Evolutionary conservation across 2,329 filamentous ascomycete genomes (phyloP).

Genomic region (Amauroascus verrucosus): DNA sequence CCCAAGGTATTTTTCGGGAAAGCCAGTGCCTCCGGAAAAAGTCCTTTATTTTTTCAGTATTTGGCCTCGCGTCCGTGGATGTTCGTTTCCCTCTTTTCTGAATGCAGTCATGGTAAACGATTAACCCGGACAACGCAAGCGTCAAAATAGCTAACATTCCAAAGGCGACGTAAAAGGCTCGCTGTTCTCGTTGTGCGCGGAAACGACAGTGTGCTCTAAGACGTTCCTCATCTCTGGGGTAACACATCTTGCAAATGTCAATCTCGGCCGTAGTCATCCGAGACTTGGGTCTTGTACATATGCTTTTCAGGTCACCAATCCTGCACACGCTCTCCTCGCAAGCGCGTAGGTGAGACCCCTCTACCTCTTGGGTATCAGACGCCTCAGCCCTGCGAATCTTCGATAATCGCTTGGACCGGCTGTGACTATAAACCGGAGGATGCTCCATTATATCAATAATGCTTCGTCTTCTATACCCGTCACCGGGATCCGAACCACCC

Average conservation of each 20-base stretch:
- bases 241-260: conserved; percentile 14
- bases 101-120: conserved; percentile 6
- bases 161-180: conserved; percentile 7
- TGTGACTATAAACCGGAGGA: not conserved
- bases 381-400: not conserved
- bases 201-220: conserved; percentile 1
- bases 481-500: not conserved
- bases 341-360: not conserved
- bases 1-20: not conserved
- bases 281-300: conserved; percentile 1
- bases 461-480: not conserved
- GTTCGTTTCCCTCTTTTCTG: not conserved
- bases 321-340: conserved; percentile 12
- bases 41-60: not conserved
- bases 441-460: conserved; percentile 1
- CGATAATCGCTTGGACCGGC: not conserved
- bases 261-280: not conserved
- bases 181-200: conserved; percentile 5
- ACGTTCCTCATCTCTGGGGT: conserved; percentile 10
- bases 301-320: conserved; percentile 1
- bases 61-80: not conserved
- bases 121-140: not conserved
- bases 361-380: not conserved
- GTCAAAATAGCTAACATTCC: conserved; percentile 2
- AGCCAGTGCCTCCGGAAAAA: not conserved